Base-by-base conservation (phyloP, 1,139 yeast genomes). In the Sugiyamaella xylanicola region DNA sequence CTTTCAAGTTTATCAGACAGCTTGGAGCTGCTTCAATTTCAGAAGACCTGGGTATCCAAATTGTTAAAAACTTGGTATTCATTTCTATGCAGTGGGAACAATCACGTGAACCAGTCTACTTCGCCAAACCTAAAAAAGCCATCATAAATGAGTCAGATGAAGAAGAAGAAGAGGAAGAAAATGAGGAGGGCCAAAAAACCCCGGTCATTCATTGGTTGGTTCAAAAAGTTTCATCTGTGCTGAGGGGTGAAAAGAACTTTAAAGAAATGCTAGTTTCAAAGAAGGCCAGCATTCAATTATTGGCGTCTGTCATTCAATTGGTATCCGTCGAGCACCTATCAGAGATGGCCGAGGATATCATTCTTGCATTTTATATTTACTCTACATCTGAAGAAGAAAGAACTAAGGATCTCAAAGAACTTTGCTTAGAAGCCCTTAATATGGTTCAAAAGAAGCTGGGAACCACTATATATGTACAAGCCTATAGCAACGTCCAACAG, bases 11-110 rank as follows among this genome's bases (percentile, higher is more conserved):
- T 46, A 76, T 90, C 58, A 87, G 91, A 66, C 96, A 90, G 73
- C 72, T 92, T 52, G 83, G 87, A 22, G 96, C 97, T 0, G 95
- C 96, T 0, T 73, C 81, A 3, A 77, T 90, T 35, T 73, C 87
- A 1, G 85, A 84, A 53, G 83, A 80, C 0, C 74, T 90, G 54
- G 88, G 90, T 0, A 70, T 78, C 17, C 88, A 86, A 65, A 77
- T 82, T 40, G 83, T 86, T 22, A 87, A 86, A 70, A 86, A 87
- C 60, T 72, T 92, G 61, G 84, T 87, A 1, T 70, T 77, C 47
- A 77, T 89, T 51, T 77, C 86, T 2, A 78, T 80, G 71, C 74
- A 73, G 59, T 89, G 96, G 95, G 82, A 83, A 49, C 63, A 70
- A 15, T 70, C 78, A 4, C 58, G 71, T 4, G 51, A 44, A 68